Base-by-base conservation (phyloP, 1,139 yeast species). In the Hansenula anomala region DNA sequence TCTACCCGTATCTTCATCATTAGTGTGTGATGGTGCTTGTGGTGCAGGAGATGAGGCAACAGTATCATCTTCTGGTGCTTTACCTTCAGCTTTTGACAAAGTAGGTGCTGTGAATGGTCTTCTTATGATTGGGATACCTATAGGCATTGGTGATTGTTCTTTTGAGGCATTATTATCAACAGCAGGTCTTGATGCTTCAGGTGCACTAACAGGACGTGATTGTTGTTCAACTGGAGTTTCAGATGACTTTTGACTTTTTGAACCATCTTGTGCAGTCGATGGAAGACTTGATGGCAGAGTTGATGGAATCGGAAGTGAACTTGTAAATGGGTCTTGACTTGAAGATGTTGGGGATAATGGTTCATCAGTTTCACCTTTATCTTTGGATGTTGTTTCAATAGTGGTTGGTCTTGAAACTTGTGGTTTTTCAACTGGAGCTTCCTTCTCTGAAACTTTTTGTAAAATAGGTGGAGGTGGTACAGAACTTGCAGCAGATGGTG, bases 21-120 rank as follows among this genome's bases (percentile, higher is more conserved):
- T 20, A 20, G 22, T 20, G 9, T 20, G 6, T 6, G 22, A 20
- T 6, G 22, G 9, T 20, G 25, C 58, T 42, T 26, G 52, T 47
- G 17, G 48, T 30, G 18, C 36, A 28, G 20, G 32, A 14, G 12
- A 12, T 10, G 19, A 10, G 14, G 30, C 4, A 8, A 5, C 25
- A 8, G 22, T 3, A 7, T n/a, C n/a, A n/a, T 28, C 12, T 23
- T 23, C 37, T 16, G 26, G 37, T 9, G 23, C 37, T 24, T 28
- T 22, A 11, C 18, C 28, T 18, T n/a, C 6, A 6, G 28, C 16
- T 17, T 29, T 22, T 14, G 26, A 12, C 3, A 14, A n/a, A 6
- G 13, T 8, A 17, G 31, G 29, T 13, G 20, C 27, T 8, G 26
- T 24, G 2, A 14, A 9, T 17, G 29, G 18, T 26, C 35, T 30